Evolutionary conservation across 2,329 filamentous ascomycete species (phyloP), one percentile per base, ranked within the genome.

Genomic region (Verticillium zaregamsianum): DNA sequence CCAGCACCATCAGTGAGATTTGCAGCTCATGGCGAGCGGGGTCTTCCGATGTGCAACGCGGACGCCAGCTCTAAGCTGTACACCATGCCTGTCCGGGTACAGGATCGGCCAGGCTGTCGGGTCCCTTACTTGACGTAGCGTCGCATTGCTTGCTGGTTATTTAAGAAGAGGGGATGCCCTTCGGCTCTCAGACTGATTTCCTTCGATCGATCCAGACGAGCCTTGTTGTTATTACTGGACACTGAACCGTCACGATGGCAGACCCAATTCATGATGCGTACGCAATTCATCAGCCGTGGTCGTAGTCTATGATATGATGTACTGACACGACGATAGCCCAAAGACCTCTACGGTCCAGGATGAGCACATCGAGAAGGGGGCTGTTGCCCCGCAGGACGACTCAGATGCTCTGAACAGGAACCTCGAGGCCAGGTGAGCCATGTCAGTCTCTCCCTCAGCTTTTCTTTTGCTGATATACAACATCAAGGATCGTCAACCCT

Each of bases 401-500:
- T 55, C 64, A 8, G 33, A 72, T 52, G 74, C 78, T 37, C 62
- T 79, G 20, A 72, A 72, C 61, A 65, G 64, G 17, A 78, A 80
- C 63, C 73, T 80, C n/a, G 71, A 77, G 63, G 77, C 78, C 61
- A 80, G 70, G 78, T 79, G 71, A 69, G 77, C 67, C n/a, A 7
- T 12, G 14, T 20, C 7, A 4, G 9, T 39, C 17, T 33, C 39
- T 55, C n/a, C 15, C 2, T 1, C 12, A 17, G 8, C 17, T 5
- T 5, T 6, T 11, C 55, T 31, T 39, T 5, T 8, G 25, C 32
- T 28, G 5, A 58, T 17, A 28, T 15, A 39, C 31, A 7, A 23
- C 55, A 31, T 20, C 11, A 52, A 80, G 78, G 66, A 80, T 81
- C 64, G 76, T 75, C 64, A 82, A 82, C 62, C 80, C 80, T 28